Evolutionary conservation across 2,329 filamentous ascomycete genomes (phyloP).

Genomic region (Sporothrix protearum): DNA sequence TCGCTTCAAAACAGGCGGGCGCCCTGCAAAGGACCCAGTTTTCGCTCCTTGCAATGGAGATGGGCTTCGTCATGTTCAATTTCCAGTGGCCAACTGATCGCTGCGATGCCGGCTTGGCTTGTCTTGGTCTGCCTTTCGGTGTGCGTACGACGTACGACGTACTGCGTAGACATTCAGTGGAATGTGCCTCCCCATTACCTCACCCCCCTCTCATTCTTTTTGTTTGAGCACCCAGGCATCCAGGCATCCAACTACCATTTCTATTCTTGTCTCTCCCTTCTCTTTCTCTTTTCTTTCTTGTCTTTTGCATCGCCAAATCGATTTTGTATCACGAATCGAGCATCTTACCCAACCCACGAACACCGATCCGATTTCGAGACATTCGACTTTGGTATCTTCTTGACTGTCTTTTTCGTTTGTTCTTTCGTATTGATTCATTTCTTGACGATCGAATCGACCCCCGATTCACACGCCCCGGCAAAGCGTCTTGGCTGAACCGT

Average conservation of each 20-base stretch:
- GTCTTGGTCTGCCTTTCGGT: background rate
- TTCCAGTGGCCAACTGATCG: conserved; percentile 1
- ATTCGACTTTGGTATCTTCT: background rate
- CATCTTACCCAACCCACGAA: background rate
- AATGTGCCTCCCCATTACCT: background rate
- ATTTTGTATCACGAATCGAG: background rate
- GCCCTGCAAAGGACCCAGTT: background rate
- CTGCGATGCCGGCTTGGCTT: too few species aligned
- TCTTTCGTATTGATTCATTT: too few species aligned
- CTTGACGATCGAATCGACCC: background rate
- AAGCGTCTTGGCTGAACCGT: background rate
- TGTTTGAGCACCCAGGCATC: background rate
- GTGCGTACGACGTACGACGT: too few species aligned
- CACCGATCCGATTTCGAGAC: background rate
- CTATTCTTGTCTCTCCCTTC: background rate
- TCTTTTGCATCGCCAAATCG: background rate
- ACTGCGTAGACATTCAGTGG: background rate
- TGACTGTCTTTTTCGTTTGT: background rate
- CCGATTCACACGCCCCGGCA: background rate
- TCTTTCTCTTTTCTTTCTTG: background rate
- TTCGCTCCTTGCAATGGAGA: background rate
- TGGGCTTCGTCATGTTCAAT: conserved; percentile 14
- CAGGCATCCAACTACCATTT: background rate
- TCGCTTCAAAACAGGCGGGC: too few species aligned
- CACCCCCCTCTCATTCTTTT: background rate